These are phyloP conservation scores for Echria macrotheca DNA, from an alignment of 495 filamentous ascomycete genomes.

Conservation along the genomic window DNA sequence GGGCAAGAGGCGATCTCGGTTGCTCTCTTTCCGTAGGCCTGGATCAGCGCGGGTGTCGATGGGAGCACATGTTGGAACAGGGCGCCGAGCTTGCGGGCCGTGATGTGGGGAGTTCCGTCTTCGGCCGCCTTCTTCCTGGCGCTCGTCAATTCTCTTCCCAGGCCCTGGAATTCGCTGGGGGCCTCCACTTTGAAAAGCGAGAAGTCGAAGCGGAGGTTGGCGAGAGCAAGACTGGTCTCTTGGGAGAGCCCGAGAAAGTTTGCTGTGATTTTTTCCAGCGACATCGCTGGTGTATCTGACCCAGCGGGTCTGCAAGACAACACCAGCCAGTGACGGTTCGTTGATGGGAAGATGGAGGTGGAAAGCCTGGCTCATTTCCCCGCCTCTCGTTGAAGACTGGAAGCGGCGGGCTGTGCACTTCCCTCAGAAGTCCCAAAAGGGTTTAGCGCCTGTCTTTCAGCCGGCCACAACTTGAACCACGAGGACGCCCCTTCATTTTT, in stretches of 20 bases:
- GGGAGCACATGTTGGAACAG: neutral
- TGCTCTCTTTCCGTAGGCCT: neutral
- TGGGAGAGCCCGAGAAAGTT: neutral
- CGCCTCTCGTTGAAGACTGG: too few species aligned
- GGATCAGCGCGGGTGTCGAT: neutral
- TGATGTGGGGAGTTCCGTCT: neutral
- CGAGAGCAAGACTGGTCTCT: neutral
- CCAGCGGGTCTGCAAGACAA: too few species aligned
- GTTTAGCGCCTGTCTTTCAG: too few species aligned
- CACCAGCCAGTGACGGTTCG: too few species aligned
- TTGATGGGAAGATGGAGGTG: too few species aligned
- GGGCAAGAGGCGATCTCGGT: neutral
- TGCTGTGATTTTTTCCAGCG: too few species aligned
- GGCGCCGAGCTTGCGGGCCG: neutral
- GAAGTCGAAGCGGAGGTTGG: neutral
- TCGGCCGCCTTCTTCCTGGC: neutral
- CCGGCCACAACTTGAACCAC: too few species aligned
- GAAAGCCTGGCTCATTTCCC: too few species aligned
- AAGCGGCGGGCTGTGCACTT: too few species aligned
- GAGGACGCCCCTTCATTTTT: too few species aligned
- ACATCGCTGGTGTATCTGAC: too few species aligned
- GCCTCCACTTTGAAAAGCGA: conserved; percentile 1
- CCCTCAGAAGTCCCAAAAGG: too few species aligned
- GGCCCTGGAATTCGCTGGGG: neutral
- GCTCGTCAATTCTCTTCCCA: neutral